Conservation (phyloP, 2,329 filamentous ascomycete genomes). For the Rutstroemia sp. region DNA sequence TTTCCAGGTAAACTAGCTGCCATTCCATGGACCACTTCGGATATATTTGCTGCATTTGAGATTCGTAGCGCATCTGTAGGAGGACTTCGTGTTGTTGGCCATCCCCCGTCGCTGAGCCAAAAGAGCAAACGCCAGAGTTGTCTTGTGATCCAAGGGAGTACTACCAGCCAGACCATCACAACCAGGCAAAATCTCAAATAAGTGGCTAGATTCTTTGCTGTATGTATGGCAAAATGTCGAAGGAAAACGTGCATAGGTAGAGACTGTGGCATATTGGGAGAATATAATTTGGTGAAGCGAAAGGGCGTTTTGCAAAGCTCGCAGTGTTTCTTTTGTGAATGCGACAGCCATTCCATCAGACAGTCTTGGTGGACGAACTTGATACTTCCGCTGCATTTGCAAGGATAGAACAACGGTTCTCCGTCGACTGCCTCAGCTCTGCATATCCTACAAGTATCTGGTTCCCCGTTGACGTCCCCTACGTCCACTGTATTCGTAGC, state of each 20-base stretch:
- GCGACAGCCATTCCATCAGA: slow-evolving; percentile 96
- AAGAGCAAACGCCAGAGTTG: slow-evolving; percentile 90
- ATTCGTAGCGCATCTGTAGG: slow-evolving; percentile 10
- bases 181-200: slow-evolving; percentile 78
- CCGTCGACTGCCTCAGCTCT: slow-evolving; percentile 74
- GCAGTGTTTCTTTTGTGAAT: slow-evolving; percentile 99
- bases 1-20: slow-evolving; percentile 20
- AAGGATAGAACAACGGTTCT: slow-evolving; percentile 92
- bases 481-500: slow-evolving; percentile 32
- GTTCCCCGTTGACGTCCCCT: slow-evolving; percentile 27
- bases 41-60: slow-evolving; percentile 8
- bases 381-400: slow-evolving; percentile 98
- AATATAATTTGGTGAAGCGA: slow-evolving; percentile 95
- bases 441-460: slow-evolving; percentile 94
- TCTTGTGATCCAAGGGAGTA: slow-evolving; percentile 85
- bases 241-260: slow-evolving; percentile 77
- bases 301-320: slow-evolving; percentile 98
- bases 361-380: slow-evolving; percentile 98
- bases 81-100: slow-evolving; percentile 14
- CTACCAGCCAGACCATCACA: slow-evolving; percentile 77
- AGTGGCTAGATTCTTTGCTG: slow-evolving; percentile 61
- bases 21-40: slow-evolving; percentile 19
- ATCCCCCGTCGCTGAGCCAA: slow-evolving; percentile 48
- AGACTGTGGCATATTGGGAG: slow-evolving; percentile 81
- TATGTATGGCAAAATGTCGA: slow-evolving; percentile 68